phyloP scores from a whole-genome alignment of 2,329 filamentous ascomycete genomes.

The Stagonosporopsis tanaceti region DNA sequence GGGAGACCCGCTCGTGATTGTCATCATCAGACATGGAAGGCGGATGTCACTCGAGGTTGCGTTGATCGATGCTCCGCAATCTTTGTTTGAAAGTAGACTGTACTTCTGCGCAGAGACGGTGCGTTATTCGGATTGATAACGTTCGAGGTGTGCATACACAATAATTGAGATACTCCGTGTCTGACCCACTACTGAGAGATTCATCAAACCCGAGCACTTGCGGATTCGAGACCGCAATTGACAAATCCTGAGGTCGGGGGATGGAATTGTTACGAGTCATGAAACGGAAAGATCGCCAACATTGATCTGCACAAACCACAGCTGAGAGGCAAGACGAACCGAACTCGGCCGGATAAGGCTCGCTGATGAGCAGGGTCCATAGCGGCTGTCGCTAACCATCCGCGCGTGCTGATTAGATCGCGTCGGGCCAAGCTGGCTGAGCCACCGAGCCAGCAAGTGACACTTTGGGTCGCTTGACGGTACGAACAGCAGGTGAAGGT shows the following conservation, averaged over 20 bases:
- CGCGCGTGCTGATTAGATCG: slow-evolving; percentile 2
- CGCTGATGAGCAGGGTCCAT: slow-evolving; percentile 11
- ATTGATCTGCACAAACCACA: slow-evolving; percentile 10
- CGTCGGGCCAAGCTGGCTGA: neutral
- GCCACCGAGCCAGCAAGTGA: slow-evolving; percentile 1
- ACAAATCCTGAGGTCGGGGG: slow-evolving; percentile 5
- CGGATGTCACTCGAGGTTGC: neutral
- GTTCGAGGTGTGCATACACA: neutral
- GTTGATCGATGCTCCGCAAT: neutral
- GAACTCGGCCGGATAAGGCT: slow-evolving; percentile 8
- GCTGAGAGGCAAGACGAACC: slow-evolving; percentile 9
- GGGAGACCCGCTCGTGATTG: neutral
- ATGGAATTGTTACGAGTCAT: slow-evolving; percentile 9
- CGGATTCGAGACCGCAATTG: neutral
- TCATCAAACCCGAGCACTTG: neutral
- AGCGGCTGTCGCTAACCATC: slow-evolving; percentile 9
- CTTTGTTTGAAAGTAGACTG: neutral
- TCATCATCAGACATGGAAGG: neutral
- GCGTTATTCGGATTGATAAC: neutral
- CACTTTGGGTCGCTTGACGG: slow-evolving; percentile 9
- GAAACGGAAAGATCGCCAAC: slow-evolving; percentile 4
- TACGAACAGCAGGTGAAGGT: slow-evolving; percentile 2
- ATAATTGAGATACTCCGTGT: neutral
- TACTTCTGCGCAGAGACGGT: neutral
- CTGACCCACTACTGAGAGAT: slow-evolving; percentile 2